Evolutionary conservation across 1,284 basidiomycete species (phyloP).

Genomic region (Ustilago sp.): DNA sequence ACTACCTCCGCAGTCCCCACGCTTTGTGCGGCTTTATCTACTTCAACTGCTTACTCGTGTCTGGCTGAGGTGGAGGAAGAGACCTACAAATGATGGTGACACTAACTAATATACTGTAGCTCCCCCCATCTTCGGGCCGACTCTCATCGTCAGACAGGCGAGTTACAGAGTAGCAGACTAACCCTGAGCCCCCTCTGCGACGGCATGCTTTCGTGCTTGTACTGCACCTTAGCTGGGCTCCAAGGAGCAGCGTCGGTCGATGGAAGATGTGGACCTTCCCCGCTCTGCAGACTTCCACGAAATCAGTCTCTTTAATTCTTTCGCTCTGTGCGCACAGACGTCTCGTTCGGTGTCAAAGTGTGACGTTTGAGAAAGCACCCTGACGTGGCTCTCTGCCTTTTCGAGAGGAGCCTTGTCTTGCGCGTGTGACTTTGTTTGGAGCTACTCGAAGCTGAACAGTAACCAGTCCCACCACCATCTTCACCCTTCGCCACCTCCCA

Average conservation of each 20-base stretch:
- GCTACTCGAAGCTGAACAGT: not conserved
- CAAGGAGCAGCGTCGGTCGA: not conserved
- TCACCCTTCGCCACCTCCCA: not conserved
- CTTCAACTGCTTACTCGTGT: not conserved
- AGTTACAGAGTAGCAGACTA: no score
- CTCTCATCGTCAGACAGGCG: no score
- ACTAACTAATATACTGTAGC: not conserved
- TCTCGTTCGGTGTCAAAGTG: not conserved
- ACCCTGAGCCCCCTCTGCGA: no score
- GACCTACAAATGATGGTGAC: not conserved
- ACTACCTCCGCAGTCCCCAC: no score
- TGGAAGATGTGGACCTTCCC: constrained; percentile 5
- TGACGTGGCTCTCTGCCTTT: not conserved
- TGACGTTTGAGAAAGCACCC: not conserved
- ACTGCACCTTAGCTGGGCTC: not conserved
- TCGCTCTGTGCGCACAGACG: constrained; percentile 10
- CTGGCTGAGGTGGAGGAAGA: constrained; percentile 1
- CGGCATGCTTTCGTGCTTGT: not conserved
- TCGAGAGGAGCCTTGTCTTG: not conserved
- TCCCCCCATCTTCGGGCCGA: no score
- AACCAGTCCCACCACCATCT: no score
- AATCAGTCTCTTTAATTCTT: not conserved
- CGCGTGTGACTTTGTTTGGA: not conserved
- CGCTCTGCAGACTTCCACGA: constrained; percentile 1
- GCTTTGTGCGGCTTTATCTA: no score